These are phyloP conservation scores for Nannizziopsis arthrosporioides DNA, from an alignment of 2,329 filamentous ascomycete genomes.

Conservation along the genomic window DNA sequence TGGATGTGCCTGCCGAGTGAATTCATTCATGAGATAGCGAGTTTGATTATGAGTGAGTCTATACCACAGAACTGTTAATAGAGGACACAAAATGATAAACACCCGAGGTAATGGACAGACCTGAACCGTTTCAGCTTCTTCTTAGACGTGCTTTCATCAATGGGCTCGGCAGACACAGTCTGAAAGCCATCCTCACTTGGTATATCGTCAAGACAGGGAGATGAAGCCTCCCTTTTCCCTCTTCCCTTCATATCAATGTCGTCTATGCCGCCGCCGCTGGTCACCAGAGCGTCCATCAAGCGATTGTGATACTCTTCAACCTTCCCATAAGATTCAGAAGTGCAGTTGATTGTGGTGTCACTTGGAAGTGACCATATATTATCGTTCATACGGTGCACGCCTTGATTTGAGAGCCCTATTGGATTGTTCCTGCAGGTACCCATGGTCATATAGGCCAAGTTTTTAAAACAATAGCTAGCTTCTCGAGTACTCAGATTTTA, in stretches of 20 bases:
- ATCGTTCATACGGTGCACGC: background rate
- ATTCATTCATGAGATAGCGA: slow-evolving; percentile 95
- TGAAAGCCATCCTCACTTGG: slow-evolving; percentile 22
- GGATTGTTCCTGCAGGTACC: background rate
- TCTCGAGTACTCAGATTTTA: too few relatives aligned
- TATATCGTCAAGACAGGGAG: slow-evolving; percentile 13
- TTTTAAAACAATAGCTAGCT: too few relatives aligned
- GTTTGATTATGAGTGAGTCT: slow-evolving; percentile 94
- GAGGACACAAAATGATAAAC: slow-evolving; percentile 15
- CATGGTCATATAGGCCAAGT: too few relatives aligned
- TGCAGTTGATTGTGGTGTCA: background rate
- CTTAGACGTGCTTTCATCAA: slow-evolving; percentile 25
- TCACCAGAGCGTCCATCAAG: background rate
- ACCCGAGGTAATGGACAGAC: slow-evolving; percentile 63
- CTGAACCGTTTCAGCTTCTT: slow-evolving; percentile 37
- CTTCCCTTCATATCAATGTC: background rate
- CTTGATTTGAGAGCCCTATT: background rate
- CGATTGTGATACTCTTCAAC: background rate
- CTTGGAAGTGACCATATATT: background rate
- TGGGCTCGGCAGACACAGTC: slow-evolving; percentile 13
- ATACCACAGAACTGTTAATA: slow-evolving; percentile 1
- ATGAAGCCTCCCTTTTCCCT: background rate
- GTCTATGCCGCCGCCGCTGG: background rate
- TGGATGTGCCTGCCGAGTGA: slow-evolving; percentile 85
- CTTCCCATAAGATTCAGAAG: background rate